phyloP scores from a whole-genome alignment of 352 stramenopile genomes.

The Globisporangium barbulae region DNA sequence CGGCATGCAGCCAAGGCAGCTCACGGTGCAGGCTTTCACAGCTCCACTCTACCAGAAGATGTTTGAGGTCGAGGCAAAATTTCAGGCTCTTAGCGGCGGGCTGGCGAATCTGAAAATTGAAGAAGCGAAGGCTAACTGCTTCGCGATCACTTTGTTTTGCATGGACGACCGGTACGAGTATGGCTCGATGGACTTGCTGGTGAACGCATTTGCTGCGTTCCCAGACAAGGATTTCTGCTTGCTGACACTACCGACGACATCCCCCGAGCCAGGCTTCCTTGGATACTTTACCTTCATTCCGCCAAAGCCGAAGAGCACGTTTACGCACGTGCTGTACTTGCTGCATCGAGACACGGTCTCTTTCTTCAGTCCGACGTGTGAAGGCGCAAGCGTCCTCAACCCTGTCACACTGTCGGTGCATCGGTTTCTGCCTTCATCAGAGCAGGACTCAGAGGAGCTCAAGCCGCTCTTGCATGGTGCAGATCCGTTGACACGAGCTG shows the following conservation, averaged over 20 bases:
- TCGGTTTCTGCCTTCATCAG: slow-evolving; percentile 20
- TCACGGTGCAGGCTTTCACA: slow-evolving; percentile 48
- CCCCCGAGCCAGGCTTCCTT: slow-evolving; percentile 45
- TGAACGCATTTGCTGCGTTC: slow-evolving; percentile 52
- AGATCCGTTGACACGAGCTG: slow-evolving; percentile 28
- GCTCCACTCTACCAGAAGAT: slow-evolving; percentile 45
- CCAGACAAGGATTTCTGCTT: slow-evolving; percentile 51
- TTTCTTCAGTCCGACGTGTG: slow-evolving; percentile 40
- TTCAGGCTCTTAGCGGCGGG: slow-evolving; percentile 22
- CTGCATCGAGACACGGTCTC: slow-evolving; percentile 54
- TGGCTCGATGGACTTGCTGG: slow-evolving; percentile 40
- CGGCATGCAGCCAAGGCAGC: slow-evolving; percentile 37
- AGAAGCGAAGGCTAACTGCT: slow-evolving; percentile 51
- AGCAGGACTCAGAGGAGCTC: slow-evolving; percentile 16
- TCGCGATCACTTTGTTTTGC: slow-evolving; percentile 63
- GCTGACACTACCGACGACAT: slow-evolving; percentile 48
- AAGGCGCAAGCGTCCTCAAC: slow-evolving; percentile 26
- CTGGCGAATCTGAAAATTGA: slow-evolving; percentile 29
- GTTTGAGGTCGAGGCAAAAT: slow-evolving; percentile 29
- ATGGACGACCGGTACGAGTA: slow-evolving; percentile 46
- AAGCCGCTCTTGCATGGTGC: slow-evolving; percentile 19
- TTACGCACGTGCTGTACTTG: slow-evolving; percentile 57
- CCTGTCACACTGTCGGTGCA: slow-evolving; percentile 35
- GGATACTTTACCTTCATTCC: slow-evolving; percentile 40
- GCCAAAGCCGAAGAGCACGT: slow-evolving; percentile 38